Percentiles rank a stretch among this genome's conserved stretches.
Evolutionary conservation across 1,139 yeast species (phyloP).

Genomic region (Eremothecium sinecaudum): DNA sequence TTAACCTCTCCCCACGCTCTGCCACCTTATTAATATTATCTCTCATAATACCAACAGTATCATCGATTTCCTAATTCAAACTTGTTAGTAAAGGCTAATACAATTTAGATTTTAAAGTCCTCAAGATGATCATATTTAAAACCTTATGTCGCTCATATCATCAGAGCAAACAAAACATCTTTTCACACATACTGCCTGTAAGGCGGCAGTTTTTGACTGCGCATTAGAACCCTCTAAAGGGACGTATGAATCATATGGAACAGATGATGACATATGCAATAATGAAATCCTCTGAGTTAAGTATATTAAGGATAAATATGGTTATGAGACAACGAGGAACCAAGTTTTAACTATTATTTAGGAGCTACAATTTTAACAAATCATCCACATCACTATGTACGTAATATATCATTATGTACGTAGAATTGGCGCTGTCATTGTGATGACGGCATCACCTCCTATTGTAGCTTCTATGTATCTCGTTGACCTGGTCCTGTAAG

Average conservation of each 20-base stretch:
- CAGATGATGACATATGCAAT: constrained; percentile 80
- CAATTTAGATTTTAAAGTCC: too few relatives aligned
- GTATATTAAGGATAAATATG: too few relatives aligned
- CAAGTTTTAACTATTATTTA: too few relatives aligned
- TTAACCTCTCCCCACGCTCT: constrained; percentile 87
- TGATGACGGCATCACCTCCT: constrained; percentile 13
- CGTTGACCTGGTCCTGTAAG: constrained; percentile 56
- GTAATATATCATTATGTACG: too few relatives aligned
- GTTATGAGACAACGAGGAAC: too few relatives aligned
- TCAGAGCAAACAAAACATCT: too few relatives aligned
- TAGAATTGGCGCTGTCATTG: too few relatives aligned
- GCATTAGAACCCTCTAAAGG: constrained; percentile 46
- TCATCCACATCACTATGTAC: too few relatives aligned
- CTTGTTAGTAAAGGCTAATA: constrained; percentile 22
- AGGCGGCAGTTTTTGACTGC: constrained; percentile 67
- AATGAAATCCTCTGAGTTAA: too few relatives aligned
- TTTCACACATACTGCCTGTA: constrained; percentile 60
- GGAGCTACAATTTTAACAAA: too few relatives aligned
- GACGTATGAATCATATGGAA: constrained; percentile 85
- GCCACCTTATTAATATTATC: constrained; percentile 95
- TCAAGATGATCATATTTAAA: too few relatives aligned
- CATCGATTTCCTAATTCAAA: constrained; percentile 65
- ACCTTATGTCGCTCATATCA: too few relatives aligned
- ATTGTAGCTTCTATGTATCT: constrained; percentile 27
- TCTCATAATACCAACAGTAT: constrained; percentile 96